These are phyloP conservation scores for Stagonosporopsis cucurbitacearum DNA, from an alignment of 2,329 filamentous ascomycete genomes.

Conservation along the genomic window DNA sequence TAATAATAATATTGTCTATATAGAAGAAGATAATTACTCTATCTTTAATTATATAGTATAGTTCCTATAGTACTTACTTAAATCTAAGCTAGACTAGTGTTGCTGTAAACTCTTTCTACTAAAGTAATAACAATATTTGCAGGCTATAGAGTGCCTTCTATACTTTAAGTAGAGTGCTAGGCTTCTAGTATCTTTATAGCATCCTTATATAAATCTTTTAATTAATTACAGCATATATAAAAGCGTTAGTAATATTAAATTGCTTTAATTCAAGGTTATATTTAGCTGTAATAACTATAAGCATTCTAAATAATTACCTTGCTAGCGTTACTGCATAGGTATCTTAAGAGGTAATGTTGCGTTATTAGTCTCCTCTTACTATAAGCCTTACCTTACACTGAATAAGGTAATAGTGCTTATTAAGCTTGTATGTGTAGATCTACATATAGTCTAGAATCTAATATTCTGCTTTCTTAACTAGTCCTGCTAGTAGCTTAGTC, in stretches of 20 bases:
- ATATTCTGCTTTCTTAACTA: background rate
- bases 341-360: conserved; percentile 1
- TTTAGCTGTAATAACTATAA: background rate
- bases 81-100: conserved; percentile 4
- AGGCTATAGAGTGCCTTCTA: conserved; percentile 14
- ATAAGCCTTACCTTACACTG: background rate
- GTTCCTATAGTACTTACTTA: conserved; percentile 7
- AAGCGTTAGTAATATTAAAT: conserved; percentile 11
- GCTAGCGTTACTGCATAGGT: conserved; percentile 18
- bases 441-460: background rate
- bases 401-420: background rate
- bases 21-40: no score
- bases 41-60: conserved; percentile 15
- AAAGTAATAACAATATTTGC: conserved; percentile 6
- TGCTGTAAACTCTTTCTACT: conserved; percentile 2
- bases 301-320: background rate
- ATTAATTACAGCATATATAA: conserved; percentile 6
- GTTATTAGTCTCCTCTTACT: background rate
- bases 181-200: background rate
- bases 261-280: conserved; percentile 3
- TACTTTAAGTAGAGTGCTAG: background rate
- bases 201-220: conserved; percentile 12
- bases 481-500: background rate
- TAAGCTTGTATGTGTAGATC: background rate
- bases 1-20: conserved; percentile 17